Evolutionary conservation across 805 yeast genomes (phyloP), one percentile per base, ranked within the genome.

Genomic region (Zygoascus ofunaensis): DNA sequence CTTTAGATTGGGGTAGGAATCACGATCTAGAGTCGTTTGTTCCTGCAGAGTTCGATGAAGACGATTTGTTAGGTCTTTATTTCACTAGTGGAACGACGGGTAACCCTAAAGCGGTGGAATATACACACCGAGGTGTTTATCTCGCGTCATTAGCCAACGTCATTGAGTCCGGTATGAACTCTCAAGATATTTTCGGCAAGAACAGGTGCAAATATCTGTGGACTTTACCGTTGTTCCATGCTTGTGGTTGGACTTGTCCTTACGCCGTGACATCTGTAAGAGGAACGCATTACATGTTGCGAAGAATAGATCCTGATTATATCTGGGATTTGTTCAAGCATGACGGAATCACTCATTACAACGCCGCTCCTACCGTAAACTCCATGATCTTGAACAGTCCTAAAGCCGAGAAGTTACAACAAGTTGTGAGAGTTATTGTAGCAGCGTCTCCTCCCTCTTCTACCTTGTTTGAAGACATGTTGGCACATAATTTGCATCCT

Each of bases 171-270:
- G 54, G 55, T 7, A 54, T 61, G 35, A 62, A 62, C 48, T 45
- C 55, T 26, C 55, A 57, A 32, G 55, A 49, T 15, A 42, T 49
- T 7, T 47, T 49, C n/a, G 52, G 52, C n/a, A 45, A 53, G 17
- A 45, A 52, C 47, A 45, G 62, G 28, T 60, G 66, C 50, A 42
- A 52, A 21, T 62, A 62, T 42, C 55, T 62, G 35, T 62, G 66
- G 66, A 62, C 64, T n/a, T 49, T 62, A 23, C 66, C 66, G 2
- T 54, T 62, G 58, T 62, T 62, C 53, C 66, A 63, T 44, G 66
- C 66, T 18, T 60, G 57, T 21, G 66, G 66, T 5, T 62, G 66
- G 66, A 56, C 65, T 10, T 62, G 49, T 45, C 66, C 66, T 2
- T 61, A 59, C 43, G 63, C 64, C 1, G 66, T 62, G 18, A 63